These are phyloP conservation scores for Hyphopichia pseudoburtonii DNA, from an alignment of 1,139 yeast genomes.

Conservation along the genomic window DNA sequence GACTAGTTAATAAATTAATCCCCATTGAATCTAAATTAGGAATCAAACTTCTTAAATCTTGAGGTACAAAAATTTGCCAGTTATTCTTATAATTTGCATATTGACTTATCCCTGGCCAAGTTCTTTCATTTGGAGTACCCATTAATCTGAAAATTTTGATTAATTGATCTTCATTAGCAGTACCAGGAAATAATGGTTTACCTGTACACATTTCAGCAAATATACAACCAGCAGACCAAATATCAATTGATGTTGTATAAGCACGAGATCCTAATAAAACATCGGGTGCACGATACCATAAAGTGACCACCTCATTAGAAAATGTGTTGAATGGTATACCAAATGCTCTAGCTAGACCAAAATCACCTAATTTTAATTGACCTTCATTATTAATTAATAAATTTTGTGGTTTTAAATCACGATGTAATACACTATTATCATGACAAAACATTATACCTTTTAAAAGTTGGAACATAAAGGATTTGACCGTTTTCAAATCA, in stretches of 20 bases:
- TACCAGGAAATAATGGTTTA: slow-evolving; percentile 95
- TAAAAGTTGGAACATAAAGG: slow-evolving; percentile 88
- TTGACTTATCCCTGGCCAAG: slow-evolving; percentile 92
- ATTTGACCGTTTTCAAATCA: slow-evolving; percentile 76
- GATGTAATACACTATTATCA: slow-evolving; percentile 89
- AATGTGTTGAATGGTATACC: slow-evolving; percentile 98
- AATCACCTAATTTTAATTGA: slow-evolving; percentile 92
- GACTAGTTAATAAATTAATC: slow-evolving; percentile 69
- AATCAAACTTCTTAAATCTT: slow-evolving; percentile 74
- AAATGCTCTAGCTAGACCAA: slow-evolving; percentile 95
- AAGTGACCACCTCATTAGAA: slow-evolving; percentile 94
- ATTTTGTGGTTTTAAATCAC: slow-evolving; percentile 96
- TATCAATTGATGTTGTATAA: slow-evolving; percentile 93
- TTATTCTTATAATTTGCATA: slow-evolving; percentile 83
- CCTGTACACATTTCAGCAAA: slow-evolving; percentile 98
- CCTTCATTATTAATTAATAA: slow-evolving; percentile 85
- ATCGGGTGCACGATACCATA: slow-evolving; percentile 99
- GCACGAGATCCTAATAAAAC: slow-evolving; percentile 93
- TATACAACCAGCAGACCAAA: slow-evolving; percentile 99
- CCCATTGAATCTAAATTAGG: slow-evolving; percentile 82
- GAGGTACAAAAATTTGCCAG: slow-evolving; percentile 78
- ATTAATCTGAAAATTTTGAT: slow-evolving; percentile 82
- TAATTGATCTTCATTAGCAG: slow-evolving; percentile 93
- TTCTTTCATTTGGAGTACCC: slow-evolving; percentile 95
- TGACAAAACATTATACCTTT: slow-evolving; percentile 94